A percentile compares a stretch with the other conserved stretches of the same genome.
phyloP scores from a whole-genome alignment of 139 green algal genomes.

The Dunaliella sp. region DNA sequence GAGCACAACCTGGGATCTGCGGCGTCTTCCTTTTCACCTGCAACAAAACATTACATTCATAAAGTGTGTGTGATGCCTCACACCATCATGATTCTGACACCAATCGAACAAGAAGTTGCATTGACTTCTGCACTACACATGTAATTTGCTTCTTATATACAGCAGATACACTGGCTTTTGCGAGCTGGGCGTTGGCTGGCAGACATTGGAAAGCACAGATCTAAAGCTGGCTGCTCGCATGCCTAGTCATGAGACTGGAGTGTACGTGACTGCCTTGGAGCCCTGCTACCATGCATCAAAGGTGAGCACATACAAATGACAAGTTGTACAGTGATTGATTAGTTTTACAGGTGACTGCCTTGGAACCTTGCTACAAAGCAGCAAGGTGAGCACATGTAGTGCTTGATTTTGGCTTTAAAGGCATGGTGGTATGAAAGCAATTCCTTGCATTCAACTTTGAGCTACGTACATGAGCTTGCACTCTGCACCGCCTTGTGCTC shows the following conservation, averaged over 20 bases:
- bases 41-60: neutral
- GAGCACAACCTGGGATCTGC: too few relatives aligned
- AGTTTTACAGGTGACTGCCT: slow-evolving; percentile 29
- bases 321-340: neutral
- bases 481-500: too few relatives aligned
- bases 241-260: slow-evolving; percentile 36
- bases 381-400: slow-evolving; percentile 7
- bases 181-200: slow-evolving; percentile 78
- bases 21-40: neutral
- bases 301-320: neutral
- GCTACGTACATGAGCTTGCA: too few relatives aligned
- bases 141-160: neutral
- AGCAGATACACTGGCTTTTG: slow-evolving; percentile 60
- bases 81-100: too few relatives aligned
- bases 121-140: too few relatives aligned
- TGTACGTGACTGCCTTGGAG: slow-evolving; percentile 48
- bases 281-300: slow-evolving; percentile 32
- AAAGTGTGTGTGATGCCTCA: too few relatives aligned
- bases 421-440: too few relatives aligned
- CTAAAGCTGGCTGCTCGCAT: slow-evolving; percentile 63
- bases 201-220: slow-evolving; percentile 81
- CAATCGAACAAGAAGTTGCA: too few relatives aligned
- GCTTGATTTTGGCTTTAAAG: too few relatives aligned
- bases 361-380: slow-evolving; percentile 41
- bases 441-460: too few relatives aligned